These are phyloP conservation scores for Yarrowia hollandica DNA, from an alignment of 805 yeast genomes.

Conservation along the genomic window DNA sequence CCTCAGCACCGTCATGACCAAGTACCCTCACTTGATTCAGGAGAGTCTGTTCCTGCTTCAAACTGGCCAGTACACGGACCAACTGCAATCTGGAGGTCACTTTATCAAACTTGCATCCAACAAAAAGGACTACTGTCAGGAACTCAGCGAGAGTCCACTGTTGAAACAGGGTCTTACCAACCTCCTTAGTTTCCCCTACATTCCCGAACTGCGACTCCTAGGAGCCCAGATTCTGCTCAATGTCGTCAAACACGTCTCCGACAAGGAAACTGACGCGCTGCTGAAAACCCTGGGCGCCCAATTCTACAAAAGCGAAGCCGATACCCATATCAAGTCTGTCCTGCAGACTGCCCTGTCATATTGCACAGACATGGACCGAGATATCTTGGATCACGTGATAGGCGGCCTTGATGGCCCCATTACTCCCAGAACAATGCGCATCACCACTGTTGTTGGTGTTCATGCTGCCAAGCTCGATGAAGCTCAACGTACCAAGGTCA, in stretches of 20 bases:
- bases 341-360: conserved; percentile 11
- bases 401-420: conserved; percentile 4
- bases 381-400: conserved; percentile 2
- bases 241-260: conserved; percentile 6
- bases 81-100: conserved; percentile 21
- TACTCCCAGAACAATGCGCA: not conserved
- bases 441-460: conserved; percentile 13
- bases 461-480: conserved; percentile 16
- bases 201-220: conserved; percentile 13
- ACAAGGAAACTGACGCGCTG: not conserved
- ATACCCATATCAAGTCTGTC: not conserved
- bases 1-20: not conserved
- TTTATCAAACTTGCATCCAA: conserved; percentile 16
- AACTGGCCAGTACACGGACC: conserved; percentile 14
- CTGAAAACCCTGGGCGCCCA: not conserved
- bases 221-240: conserved; percentile 19
- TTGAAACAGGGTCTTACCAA: conserved; percentile 1
- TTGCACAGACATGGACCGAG: conserved; percentile 1
- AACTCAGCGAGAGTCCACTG: not conserved
- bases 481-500: not conserved
- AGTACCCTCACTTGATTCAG: conserved; percentile 1
- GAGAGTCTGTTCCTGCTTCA: conserved; percentile 7
- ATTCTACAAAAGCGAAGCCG: conserved; percentile 6
- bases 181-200: conserved; percentile 6
- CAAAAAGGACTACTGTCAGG: conserved; percentile 5